A percentile compares a stretch with the other conserved stretches of the same genome.
Conservation (phyloP, 805 yeast genomes). For the Zygosaccharomyces rouxii region DNA sequence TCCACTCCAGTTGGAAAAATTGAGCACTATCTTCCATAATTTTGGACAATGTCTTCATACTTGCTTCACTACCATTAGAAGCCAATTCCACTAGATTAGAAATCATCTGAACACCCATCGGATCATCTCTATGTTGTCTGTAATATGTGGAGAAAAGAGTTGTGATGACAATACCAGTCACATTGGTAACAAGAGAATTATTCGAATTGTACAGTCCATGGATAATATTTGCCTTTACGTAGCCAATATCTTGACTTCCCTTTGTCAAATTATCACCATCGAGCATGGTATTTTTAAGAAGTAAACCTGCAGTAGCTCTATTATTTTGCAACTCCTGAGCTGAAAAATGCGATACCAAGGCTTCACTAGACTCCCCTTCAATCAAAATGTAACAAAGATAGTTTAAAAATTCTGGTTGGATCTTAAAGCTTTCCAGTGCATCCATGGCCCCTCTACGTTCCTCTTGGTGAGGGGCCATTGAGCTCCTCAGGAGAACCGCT, state of each 20-base stretch:
- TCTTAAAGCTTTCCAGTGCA: constrained; percentile 64
- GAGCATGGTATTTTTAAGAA: constrained; percentile 71
- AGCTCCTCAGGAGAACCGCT: constrained; percentile 60
- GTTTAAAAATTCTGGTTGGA: constrained; percentile 73
- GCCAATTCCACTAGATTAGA: constrained; percentile 63
- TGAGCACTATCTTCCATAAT: constrained; percentile 84
- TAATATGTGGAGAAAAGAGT: constrained; percentile 58
- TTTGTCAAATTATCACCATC: constrained; percentile 36
- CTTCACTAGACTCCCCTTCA: constrained; percentile 45
- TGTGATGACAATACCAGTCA: constrained; percentile 87
- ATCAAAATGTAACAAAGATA: constrained; percentile 71
- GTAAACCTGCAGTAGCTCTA: constrained; percentile 85
- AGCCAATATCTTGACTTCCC: constrained; percentile 36
- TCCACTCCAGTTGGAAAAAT: constrained; percentile 58
- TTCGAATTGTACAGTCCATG: constrained; percentile 36
- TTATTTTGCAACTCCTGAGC: constrained; percentile 24
- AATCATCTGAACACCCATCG: constrained; percentile 60
- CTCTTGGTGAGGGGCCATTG: constrained; percentile 54
- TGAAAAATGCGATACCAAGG: constrained; percentile 28
- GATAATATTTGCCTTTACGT: constrained; percentile 43
- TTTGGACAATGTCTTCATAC: constrained; percentile 70
- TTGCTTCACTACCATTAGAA: constrained; percentile 39
- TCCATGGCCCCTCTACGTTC: constrained; percentile 65
- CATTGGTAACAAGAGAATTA: constrained; percentile 60
- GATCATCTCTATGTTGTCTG: constrained; percentile 35